Percentiles rank a stretch among this genome's conserved stretches.
Evolutionary conservation across 1,139 yeast genomes (phyloP).

Genomic region (Diutina siamensis): DNA sequence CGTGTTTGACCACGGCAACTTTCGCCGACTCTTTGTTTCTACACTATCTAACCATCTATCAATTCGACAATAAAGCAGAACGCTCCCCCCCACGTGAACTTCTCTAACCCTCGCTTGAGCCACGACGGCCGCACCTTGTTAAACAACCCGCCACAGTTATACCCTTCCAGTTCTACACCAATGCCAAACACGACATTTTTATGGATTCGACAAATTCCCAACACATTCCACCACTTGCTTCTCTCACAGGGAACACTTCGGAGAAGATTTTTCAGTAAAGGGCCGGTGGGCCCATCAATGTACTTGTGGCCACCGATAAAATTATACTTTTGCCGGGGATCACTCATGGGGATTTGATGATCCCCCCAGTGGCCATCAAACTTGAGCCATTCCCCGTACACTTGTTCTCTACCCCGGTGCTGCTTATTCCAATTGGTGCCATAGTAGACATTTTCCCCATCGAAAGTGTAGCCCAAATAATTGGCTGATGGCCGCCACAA

Average conservation of each 20-base stretch:
- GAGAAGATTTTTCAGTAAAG: slow-evolving; percentile 62
- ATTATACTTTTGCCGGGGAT: slow-evolving; percentile 69
- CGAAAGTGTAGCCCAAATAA: slow-evolving; percentile 68
- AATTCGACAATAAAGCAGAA: slow-evolving; percentile 33
- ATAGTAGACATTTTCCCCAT: slow-evolving; percentile 38
- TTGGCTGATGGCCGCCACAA: slow-evolving; percentile 88
- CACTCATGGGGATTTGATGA: slow-evolving; percentile 48
- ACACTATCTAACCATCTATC: neutral
- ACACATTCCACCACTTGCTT: slow-evolving; percentile 61
- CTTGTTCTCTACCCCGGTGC: slow-evolving; percentile 43
- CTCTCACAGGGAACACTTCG: slow-evolving; percentile 71
- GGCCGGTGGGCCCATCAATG: slow-evolving; percentile 90
- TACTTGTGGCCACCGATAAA: slow-evolving; percentile 81
- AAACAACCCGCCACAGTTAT: slow-evolving; percentile 52
- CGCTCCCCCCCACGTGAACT: slow-evolving; percentile 61
- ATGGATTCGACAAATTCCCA: slow-evolving; percentile 71
- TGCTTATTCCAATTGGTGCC: slow-evolving; percentile 32
- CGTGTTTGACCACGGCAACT: no score
- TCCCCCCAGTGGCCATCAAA: slow-evolving; percentile 94
- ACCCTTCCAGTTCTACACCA: slow-evolving; percentile 80
- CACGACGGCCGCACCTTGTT: slow-evolving; percentile 38
- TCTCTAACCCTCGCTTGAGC: slow-evolving; percentile 35
- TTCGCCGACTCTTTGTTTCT: no score
- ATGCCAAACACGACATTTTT: slow-evolving; percentile 68
- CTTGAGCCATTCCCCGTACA: slow-evolving; percentile 68